Percentiles rank a stretch among this genome's conserved stretches.
phyloP scores from a whole-genome alignment of 306 rosid genomes.

The Ormosia emarginata region DNA sequence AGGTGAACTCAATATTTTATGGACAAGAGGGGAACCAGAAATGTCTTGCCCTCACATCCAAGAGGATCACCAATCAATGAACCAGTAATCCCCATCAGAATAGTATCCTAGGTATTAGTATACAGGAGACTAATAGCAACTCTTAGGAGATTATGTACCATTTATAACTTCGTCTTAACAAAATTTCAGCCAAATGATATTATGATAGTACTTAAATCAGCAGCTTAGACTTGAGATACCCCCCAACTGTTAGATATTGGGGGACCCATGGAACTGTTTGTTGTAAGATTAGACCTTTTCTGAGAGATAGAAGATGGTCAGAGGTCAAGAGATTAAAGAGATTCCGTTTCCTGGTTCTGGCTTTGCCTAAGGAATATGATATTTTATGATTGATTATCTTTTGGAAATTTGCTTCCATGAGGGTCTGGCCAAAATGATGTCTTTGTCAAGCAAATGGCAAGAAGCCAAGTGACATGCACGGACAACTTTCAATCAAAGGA shows the following conservation, averaged over 20 bases:
- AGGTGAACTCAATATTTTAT: conserved; percentile 82
- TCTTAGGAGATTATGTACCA: conserved; percentile 42
- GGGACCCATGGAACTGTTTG: neutral
- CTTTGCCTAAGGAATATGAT: too few relatives aligned
- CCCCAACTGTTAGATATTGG: neutral
- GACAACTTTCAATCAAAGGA: neutral
- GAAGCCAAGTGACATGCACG: neutral
- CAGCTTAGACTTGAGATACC: neutral
- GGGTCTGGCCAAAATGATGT: neutral
- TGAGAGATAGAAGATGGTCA: neutral
- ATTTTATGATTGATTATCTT: too few relatives aligned
- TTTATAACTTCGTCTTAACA: conserved; percentile 27
- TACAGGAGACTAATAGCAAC: conserved; percentile 23
- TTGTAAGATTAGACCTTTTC: neutral
- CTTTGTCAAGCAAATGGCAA: neutral
- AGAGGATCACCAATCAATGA: conserved; percentile 49
- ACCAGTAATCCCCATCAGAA: conserved; percentile 21
- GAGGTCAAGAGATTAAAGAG: neutral
- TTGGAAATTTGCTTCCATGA: neutral
- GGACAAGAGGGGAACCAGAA: conserved; percentile 94
- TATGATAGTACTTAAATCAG: conserved; percentile 15
- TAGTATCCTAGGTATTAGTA: conserved; percentile 33
- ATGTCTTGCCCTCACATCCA: conserved; percentile 72
- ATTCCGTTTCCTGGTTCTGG: neutral
- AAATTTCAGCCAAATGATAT: conserved; percentile 8